Conservation (phyloP, 83 land plant genomes). For the Thuja plicata region DNA sequence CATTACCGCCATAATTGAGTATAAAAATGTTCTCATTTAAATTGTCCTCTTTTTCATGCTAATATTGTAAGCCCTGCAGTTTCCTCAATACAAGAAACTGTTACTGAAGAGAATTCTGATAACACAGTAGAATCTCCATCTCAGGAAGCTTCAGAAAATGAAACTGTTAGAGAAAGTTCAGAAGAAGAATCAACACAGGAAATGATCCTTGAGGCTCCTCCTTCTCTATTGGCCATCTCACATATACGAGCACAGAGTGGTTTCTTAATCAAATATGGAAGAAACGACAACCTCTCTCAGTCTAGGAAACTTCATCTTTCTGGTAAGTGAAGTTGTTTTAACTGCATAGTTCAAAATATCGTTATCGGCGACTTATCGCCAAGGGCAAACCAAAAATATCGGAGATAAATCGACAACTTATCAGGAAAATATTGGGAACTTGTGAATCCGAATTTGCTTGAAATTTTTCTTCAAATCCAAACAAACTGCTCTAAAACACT, state of each 20-base stretch:
- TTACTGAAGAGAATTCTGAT: constrained; percentile 6
- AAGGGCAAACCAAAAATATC: no score
- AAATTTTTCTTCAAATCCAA: no score
- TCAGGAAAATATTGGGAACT: no score
- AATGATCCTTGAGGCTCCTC: neutral
- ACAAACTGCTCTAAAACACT: no score
- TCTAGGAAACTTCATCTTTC: neutral
- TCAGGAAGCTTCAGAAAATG: neutral
- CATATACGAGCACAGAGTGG: constrained; percentile 12
- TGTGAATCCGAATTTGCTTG: no score
- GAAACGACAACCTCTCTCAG: constrained; percentile 5
- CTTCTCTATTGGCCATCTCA: neutral
- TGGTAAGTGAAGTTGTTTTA: neutral
- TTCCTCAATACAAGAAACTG: neutral
- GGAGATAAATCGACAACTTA: no score
- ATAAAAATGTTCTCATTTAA: constrained; percentile 60
- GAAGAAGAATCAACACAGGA: constrained; percentile 3
- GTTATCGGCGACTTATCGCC: no score
- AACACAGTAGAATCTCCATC: neutral
- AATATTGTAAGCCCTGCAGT: constrained; percentile 12
- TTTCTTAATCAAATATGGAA: neutral
- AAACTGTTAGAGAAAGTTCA: constrained; percentile 9
- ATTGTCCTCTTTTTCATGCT: constrained; percentile 72
- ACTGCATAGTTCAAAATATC: no score
- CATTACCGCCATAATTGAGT: no score